phyloP scores from a whole-genome alignment of 2,329 filamentous ascomycete species.

The Xylaria polymorpha region DNA sequence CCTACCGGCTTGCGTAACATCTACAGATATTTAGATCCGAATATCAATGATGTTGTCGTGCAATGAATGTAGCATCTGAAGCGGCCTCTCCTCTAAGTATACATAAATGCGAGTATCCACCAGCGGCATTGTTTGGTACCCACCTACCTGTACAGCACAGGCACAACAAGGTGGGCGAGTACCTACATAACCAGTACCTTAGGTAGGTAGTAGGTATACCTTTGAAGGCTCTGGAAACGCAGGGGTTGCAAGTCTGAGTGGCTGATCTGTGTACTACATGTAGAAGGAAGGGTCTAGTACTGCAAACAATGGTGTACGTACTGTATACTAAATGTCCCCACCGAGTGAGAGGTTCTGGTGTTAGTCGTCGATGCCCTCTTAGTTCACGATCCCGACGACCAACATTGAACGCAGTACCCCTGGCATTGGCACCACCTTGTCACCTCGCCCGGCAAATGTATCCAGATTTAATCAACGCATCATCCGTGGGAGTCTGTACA shows the following conservation, averaged over 20 bases:
- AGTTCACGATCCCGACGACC: conserved; percentile 31
- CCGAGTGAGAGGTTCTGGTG: not conserved
- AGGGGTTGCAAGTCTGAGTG: too few species aligned
- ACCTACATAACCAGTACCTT: too few species aligned
- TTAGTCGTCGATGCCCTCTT: conserved; percentile 22
- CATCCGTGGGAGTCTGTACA: not conserved
- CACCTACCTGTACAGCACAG: too few species aligned
- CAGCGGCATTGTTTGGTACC: too few species aligned
- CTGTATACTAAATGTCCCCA: too few species aligned
- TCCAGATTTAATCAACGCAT: not conserved
- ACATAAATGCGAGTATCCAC: not conserved
- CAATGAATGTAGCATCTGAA: not conserved
- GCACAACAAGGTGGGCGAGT: too few species aligned
- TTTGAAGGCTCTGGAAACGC: too few species aligned
- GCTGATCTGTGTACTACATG: too few species aligned
- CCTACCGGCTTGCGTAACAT: not conserved
- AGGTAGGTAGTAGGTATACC: too few species aligned
- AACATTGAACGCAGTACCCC: conserved; percentile 9
- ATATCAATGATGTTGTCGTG: not conserved
- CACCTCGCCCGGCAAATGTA: not conserved
- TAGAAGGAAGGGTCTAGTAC: too few species aligned
- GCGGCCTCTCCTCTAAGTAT: not conserved
- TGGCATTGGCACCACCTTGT: not conserved
- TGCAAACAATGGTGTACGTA: too few species aligned
- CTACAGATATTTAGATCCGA: too few species aligned